A percentile compares a stretch with the other conserved stretches of the same genome.
Conservation (phyloP, 495 filamentous ascomycete genomes). For the Trichoderma asperelloides region DNA sequence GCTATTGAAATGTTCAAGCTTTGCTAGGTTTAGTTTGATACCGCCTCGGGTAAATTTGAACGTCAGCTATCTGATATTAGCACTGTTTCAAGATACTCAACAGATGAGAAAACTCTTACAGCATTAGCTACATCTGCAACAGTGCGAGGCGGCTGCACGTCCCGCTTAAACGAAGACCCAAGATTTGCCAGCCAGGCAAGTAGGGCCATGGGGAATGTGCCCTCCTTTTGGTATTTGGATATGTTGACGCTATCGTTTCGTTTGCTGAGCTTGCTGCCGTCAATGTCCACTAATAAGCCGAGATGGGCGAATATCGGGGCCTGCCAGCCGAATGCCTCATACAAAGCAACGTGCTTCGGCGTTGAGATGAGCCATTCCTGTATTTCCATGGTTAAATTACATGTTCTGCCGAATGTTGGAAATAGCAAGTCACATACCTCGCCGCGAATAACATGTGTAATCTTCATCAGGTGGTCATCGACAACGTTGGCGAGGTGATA, state of each 20-base stretch:
- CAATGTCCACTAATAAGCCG: slow-evolving; percentile 67
- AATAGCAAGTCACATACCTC: slow-evolving; percentile 41
- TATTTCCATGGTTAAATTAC: not conserved
- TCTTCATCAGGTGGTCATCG: slow-evolving; percentile 88
- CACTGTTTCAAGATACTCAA: not conserved
- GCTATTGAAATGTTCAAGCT: slow-evolving; percentile 73
- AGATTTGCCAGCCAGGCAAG: slow-evolving; percentile 78
- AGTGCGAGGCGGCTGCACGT: slow-evolving; percentile 17
- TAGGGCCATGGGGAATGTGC: slow-evolving; percentile 64
- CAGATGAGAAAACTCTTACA: slow-evolving; percentile 31
- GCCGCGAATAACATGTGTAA: slow-evolving; percentile 90
- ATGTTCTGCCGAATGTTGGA: not conserved
- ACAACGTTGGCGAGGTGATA: slow-evolving; percentile 97
- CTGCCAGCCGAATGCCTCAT: slow-evolving; percentile 83
- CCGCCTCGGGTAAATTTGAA: slow-evolving; percentile 84
- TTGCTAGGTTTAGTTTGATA: slow-evolving; percentile 70
- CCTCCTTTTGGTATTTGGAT: slow-evolving; percentile 53
- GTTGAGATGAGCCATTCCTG: slow-evolving; percentile 93
- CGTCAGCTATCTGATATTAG: slow-evolving; percentile 46
- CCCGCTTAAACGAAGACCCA: slow-evolving; percentile 40
- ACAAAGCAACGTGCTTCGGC: slow-evolving; percentile 77
- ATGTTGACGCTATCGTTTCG: slow-evolving; percentile 66
- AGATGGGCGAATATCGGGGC: slow-evolving; percentile 81
- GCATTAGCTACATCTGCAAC: slow-evolving; percentile 59
- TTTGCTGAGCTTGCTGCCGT: slow-evolving; percentile 83